Percentiles rank a stretch among this genome's conserved stretches.
These are phyloP conservation scores for Aspergillus bertholletiae DNA, from an alignment of 495 filamentous ascomycete species.

Conservation along the genomic window DNA sequence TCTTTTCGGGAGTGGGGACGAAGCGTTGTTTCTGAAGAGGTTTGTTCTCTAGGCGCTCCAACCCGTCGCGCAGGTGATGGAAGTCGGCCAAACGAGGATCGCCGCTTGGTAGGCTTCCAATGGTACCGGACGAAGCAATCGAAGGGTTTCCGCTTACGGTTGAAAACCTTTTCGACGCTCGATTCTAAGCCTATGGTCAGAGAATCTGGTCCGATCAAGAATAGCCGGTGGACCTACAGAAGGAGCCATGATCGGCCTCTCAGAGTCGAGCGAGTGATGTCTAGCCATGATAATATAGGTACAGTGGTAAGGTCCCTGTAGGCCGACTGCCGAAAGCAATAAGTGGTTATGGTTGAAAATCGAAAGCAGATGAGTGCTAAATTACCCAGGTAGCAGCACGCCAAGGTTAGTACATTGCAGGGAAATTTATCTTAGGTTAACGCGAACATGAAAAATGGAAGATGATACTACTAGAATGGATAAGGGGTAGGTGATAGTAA, in stretches of 20 bases:
- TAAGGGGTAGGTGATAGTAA: background rate
- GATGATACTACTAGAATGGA: background rate
- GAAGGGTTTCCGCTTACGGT: slow-evolving; percentile 76
- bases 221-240: slow-evolving; percentile 52
- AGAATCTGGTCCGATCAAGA: background rate
- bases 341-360: background rate
- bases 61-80: slow-evolving; percentile 72
- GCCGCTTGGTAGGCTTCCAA: slow-evolving; percentile 55
- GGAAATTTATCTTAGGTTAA: background rate
- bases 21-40: slow-evolving; percentile 82
- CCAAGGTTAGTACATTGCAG: background rate
- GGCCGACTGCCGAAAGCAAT: background rate
- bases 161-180: slow-evolving; percentile 74
- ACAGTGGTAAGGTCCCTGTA: background rate
- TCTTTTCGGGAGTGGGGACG: slow-evolving; percentile 75
- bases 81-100: slow-evolving; percentile 67
- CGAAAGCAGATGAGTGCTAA: background rate
- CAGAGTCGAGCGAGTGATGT: slow-evolving; percentile 67
- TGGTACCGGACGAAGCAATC: slow-evolving; percentile 60
- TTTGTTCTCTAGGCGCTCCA: slow-evolving; percentile 90
- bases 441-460: background rate
- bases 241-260: slow-evolving; percentile 72
- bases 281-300: slow-evolving; percentile 43
- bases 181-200: slow-evolving; percentile 43
- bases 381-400: background rate